phyloP scores from a whole-genome alignment of 2,329 filamentous ascomycete species.

The Taxawa tesnikishii region DNA sequence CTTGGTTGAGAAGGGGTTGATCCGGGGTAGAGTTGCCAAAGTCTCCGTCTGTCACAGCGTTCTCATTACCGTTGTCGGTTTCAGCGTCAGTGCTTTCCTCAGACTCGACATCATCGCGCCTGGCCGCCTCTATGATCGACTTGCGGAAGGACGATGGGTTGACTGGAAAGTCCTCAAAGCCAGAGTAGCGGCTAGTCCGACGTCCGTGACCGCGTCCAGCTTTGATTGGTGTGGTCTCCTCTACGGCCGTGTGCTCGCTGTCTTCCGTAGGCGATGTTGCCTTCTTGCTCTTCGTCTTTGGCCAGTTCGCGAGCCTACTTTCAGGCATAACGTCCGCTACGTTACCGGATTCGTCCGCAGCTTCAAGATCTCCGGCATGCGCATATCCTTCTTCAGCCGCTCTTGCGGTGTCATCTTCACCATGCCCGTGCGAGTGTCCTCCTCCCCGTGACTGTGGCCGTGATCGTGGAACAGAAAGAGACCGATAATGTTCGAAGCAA shows the following conservation, averaged over 20 bases:
- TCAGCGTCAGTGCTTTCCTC: constrained; percentile 47
- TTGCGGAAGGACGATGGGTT: constrained; percentile 85
- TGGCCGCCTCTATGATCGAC: constrained; percentile 79
- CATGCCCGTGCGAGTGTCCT: constrained; percentile 36
- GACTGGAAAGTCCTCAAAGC: constrained; percentile 62
- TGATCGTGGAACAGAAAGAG: constrained; percentile 90
- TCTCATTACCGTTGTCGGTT: constrained; percentile 37
- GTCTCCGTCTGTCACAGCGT: constrained; percentile 31
- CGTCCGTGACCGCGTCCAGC: constrained; percentile 25
- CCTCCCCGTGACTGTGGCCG: constrained; percentile 73
- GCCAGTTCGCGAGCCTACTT: constrained; percentile 43
- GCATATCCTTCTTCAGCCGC: constrained; percentile 42
- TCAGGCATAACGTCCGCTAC: constrained; percentile 52
- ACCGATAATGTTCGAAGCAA: constrained; percentile 79
- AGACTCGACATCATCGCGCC: constrained; percentile 42
- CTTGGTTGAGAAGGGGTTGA: constrained; percentile 21
- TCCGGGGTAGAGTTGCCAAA: constrained; percentile 17
- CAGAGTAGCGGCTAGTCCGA: constrained; percentile 41
- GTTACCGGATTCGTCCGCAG: constrained; percentile 46
- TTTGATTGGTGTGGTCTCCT: constrained; percentile 9
- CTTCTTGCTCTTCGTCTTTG: constrained; percentile 15
- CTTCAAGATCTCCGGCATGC: constrained; percentile 26
- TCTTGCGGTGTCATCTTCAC: constrained; percentile 24
- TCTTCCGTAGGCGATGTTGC: constrained; percentile 14
- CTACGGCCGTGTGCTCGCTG: constrained; percentile 16